Evolutionary conservation across 176 grass and related monocot genomes (phyloP).

Genomic region (Chrysopogon serrulatus): DNA sequence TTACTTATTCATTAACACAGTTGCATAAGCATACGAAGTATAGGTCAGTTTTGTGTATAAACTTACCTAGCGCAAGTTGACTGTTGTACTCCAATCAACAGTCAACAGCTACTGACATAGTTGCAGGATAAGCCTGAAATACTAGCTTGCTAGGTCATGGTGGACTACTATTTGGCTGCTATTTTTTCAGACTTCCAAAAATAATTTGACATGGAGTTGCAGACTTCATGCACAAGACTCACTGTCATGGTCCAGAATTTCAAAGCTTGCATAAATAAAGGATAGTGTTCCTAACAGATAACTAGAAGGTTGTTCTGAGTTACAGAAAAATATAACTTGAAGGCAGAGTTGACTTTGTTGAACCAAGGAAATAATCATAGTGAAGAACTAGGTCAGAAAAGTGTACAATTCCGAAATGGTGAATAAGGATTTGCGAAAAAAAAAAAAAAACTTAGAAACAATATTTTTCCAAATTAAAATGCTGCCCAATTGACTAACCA

Average conservation of each 20-base stretch:
- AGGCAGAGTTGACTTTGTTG: neutral
- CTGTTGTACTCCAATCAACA: neutral
- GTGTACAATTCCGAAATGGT: conserved; percentile 3
- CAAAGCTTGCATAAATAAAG: neutral
- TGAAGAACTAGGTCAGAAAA: neutral
- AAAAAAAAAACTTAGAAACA: neutral
- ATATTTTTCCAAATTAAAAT: neutral
- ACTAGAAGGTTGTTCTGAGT: neutral
- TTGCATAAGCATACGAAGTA: neutral
- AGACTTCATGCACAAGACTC: neutral
- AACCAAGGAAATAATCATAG: neutral
- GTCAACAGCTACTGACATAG: neutral
- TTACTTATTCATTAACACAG: neutral
- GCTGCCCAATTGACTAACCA: conserved; percentile 63
- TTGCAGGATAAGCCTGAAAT: neutral
- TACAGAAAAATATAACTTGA: neutral
- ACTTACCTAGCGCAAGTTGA: neutral
- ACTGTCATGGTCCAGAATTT: neutral
- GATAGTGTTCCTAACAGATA: neutral
- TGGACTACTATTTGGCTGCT: neutral
- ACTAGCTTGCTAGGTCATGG: neutral
- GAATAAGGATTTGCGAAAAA: neutral
- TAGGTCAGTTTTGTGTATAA: neutral
- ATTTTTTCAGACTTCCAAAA: neutral
- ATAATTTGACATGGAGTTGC: neutral